Percentiles rank a stretch among this genome's conserved stretches.
phyloP scores from a whole-genome alignment of 768 basidiomycete genomes.

The Lyophyllum semitale region DNA sequence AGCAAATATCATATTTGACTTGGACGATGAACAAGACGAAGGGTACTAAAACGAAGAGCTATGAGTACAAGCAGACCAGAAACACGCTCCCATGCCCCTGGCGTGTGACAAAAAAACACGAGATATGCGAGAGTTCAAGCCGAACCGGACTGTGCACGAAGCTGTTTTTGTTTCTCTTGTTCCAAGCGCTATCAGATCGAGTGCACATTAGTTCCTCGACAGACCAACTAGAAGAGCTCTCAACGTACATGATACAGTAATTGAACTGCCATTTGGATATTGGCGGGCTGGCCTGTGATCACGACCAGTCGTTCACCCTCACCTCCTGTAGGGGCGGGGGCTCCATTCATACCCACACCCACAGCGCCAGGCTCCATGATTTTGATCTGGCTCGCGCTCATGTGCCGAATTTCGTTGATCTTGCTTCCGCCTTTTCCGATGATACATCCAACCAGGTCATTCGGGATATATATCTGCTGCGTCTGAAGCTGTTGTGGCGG shows the following conservation, averaged over 20 bases:
- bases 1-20: not conserved
- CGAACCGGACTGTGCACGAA: slow-evolving; percentile 35
- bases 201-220: slow-evolving; percentile 9
- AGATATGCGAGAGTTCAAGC: slow-evolving; percentile 12
- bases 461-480: slow-evolving; percentile 98
- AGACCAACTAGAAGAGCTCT: slow-evolving; percentile 23
- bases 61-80: slow-evolving; percentile 24
- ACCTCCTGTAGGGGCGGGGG: slow-evolving; percentile 67
- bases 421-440: slow-evolving; percentile 98
- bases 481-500: slow-evolving; percentile 82
- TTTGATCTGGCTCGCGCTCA: slow-evolving; percentile 95
- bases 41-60: slow-evolving; percentile 13
- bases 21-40: slow-evolving; percentile 4
- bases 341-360: slow-evolving; percentile 67
- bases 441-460: slow-evolving; percentile 94
- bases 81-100: slow-evolving; percentile 17
- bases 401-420: slow-evolving; percentile 97
- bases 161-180: slow-evolving; percentile 88
- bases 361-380: slow-evolving; percentile 96
- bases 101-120: slow-evolving; percentile 1
- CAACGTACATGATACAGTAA: slow-evolving; percentile 74
- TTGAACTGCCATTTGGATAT: slow-evolving; percentile 96
- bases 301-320: slow-evolving; percentile 93
- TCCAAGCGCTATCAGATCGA: slow-evolving; percentile 75
- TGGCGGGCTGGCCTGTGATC: slow-evolving; percentile 92